A percentile compares a stretch with the other conserved stretches of the same genome.
phyloP scores from a whole-genome alignment of 2,329 filamentous ascomycete species.

The Diaporthe vaccinii region DNA sequence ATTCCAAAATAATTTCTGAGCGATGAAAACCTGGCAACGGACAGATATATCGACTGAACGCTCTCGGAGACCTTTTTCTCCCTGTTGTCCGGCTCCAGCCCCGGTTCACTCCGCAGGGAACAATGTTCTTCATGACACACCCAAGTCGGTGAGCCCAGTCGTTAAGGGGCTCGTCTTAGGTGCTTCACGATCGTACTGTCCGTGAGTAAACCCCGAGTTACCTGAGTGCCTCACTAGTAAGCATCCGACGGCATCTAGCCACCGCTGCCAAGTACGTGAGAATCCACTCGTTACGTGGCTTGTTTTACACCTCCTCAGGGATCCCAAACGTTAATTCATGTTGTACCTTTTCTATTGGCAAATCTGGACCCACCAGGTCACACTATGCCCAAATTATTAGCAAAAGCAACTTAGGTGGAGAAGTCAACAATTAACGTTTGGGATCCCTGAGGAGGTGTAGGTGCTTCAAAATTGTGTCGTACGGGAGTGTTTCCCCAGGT shows the following conservation, averaged over 20 bases:
- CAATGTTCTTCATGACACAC: neutral
- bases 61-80: too few relatives aligned
- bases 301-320: too few relatives aligned
- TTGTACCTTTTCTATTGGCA: too few relatives aligned
- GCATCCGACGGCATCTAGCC: neutral
- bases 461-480: neutral
- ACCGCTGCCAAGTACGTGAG: neutral
- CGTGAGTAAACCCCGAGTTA: neutral
- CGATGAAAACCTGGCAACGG: neutral
- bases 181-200: neutral
- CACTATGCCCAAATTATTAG: too few relatives aligned
- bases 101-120: neutral
- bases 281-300: conserved; percentile 4
- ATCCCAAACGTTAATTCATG: too few relatives aligned
- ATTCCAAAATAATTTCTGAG: too few relatives aligned
- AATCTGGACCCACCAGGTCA: too few relatives aligned
- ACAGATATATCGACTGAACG: neutral
- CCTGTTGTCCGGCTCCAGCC: neutral
- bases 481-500: too few relatives aligned
- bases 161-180: neutral
- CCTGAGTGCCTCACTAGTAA: neutral
- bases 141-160: neutral
- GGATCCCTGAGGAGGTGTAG: too few relatives aligned
- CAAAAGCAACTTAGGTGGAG: too few relatives aligned
- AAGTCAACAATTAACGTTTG: too few relatives aligned